Conservation (phyloP, 1,139 yeast species). For the Saccharomyces hybrid region DNA sequence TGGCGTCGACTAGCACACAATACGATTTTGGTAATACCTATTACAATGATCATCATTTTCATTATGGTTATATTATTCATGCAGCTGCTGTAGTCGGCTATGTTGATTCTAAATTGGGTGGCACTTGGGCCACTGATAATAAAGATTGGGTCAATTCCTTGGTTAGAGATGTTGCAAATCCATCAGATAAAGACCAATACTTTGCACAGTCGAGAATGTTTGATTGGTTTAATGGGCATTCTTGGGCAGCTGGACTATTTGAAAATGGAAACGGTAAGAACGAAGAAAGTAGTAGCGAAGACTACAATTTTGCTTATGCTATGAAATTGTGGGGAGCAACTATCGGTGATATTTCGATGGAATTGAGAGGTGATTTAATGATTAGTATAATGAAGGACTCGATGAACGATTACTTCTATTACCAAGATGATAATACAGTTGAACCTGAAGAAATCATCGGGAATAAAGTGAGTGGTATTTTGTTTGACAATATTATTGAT, state of each 20-base stretch:
- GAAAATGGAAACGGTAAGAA: slow-evolving; percentile 73
- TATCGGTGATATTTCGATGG: slow-evolving; percentile 46
- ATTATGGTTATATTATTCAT: slow-evolving; percentile 69
- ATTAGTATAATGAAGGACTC: slow-evolving; percentile 52
- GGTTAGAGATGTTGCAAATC: slow-evolving; percentile 66
- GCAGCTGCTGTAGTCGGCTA: slow-evolving; percentile 59
- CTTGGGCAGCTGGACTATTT: slow-evolving; percentile 74
- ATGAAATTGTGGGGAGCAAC: slow-evolving; percentile 63
- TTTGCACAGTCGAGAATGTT: slow-evolving; percentile 70
- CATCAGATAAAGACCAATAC: slow-evolving; percentile 44
- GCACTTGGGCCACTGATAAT: slow-evolving; percentile 44
- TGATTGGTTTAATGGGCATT: slow-evolving; percentile 74
- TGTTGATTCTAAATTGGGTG: slow-evolving; percentile 38
- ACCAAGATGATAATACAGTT: slow-evolving; percentile 40
- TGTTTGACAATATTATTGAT: slow-evolving; percentile 81
- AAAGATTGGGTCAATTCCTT: slow-evolving; percentile 52
- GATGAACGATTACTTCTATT: slow-evolving; percentile 55
- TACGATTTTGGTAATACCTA: slow-evolving; percentile 69
- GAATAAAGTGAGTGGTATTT: slow-evolving; percentile 68
- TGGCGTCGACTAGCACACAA: slow-evolving; percentile 39
- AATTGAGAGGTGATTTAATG: slow-evolving; percentile 52
- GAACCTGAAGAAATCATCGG: slow-evolving; percentile 50
- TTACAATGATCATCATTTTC: slow-evolving; percentile 78
- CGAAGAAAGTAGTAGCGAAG: slow-evolving; percentile 72
- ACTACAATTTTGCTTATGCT: slow-evolving; percentile 68